Evolutionary conservation across 257 asterid species (phyloP).

Genomic region (Verbascum thapsus): DNA sequence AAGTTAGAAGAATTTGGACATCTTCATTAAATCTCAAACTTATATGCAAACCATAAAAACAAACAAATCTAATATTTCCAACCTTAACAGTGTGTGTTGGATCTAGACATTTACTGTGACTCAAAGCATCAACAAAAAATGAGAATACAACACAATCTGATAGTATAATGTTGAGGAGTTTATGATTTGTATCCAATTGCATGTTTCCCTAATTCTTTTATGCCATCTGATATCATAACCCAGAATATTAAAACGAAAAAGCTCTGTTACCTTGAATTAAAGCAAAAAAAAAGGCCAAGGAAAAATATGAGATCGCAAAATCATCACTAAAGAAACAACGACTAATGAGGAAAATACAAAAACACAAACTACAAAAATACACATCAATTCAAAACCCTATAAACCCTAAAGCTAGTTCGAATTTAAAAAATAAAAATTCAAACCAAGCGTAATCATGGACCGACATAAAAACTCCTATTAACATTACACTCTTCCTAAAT

Average conservation of each 20-base stretch:
- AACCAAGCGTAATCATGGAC: no score
- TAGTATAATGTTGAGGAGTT: background rate
- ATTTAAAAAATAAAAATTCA: no score
- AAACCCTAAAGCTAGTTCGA: no score
- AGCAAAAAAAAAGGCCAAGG: no score
- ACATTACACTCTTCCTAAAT: no score
- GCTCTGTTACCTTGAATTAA: slow-evolving; percentile 66
- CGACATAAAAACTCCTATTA: no score
- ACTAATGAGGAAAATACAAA: no score
- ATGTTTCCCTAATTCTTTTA: background rate
- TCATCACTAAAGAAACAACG: no score
- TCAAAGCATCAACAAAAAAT: slow-evolving; percentile 5
- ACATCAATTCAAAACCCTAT: no score
- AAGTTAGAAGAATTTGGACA: background rate
- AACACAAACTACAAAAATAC: no score
- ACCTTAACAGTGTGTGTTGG: background rate
- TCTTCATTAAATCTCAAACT: no score
- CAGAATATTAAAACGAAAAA: background rate
- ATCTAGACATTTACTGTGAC: background rate
- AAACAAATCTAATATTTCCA: background rate
- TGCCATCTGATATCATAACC: slow-evolving; percentile 6
- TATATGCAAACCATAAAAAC: background rate
- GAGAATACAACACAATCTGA: background rate
- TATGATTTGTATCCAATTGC: background rate
- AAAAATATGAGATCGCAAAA: no score